Conservation (phyloP, 371 early-diverging fungal species). For the Apophysomyces trapeziformis region DNA sequence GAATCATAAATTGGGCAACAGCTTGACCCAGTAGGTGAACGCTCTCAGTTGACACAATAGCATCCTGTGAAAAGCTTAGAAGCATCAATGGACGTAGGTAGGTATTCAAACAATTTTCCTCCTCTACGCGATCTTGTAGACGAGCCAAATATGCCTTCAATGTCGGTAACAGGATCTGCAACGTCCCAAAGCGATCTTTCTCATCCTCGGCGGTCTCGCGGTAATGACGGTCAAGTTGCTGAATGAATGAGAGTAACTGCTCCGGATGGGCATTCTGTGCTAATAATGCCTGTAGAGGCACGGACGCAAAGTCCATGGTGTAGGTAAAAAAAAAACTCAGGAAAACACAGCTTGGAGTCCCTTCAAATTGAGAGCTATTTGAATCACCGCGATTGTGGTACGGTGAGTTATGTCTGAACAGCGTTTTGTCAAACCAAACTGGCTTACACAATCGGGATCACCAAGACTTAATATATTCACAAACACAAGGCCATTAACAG, state of each 20-base stretch:
- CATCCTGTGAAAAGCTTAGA: slow-evolving; percentile 38
- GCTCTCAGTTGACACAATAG: slow-evolving; percentile 47
- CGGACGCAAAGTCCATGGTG: slow-evolving; percentile 48
- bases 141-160: slow-evolving; percentile 40
- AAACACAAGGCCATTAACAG: too few relatives aligned
- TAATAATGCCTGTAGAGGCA: slow-evolving; percentile 43
- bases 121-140: slow-evolving; percentile 19
- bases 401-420: too few relatives aligned
- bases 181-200: slow-evolving; percentile 43
- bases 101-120: slow-evolving; percentile 26
- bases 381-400: too few relatives aligned
- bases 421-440: too few relatives aligned
- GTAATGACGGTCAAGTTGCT: slow-evolving; percentile 41
- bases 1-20: slow-evolving; percentile 34
- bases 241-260: slow-evolving; percentile 34
- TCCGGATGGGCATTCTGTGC: slow-evolving; percentile 35
- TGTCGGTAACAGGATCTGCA: slow-evolving; percentile 48
- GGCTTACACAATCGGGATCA: too few relatives aligned
- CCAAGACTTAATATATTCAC: too few relatives aligned
- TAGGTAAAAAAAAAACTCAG: background rate
- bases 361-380: too few relatives aligned
- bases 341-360: too few relatives aligned
- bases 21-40: slow-evolving; percentile 32
- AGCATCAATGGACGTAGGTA: slow-evolving; percentile 36
- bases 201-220: slow-evolving; percentile 33